phyloP scores from a whole-genome alignment of 1,284 basidiomycete species.

The Ganoderma resinaceum region DNA sequence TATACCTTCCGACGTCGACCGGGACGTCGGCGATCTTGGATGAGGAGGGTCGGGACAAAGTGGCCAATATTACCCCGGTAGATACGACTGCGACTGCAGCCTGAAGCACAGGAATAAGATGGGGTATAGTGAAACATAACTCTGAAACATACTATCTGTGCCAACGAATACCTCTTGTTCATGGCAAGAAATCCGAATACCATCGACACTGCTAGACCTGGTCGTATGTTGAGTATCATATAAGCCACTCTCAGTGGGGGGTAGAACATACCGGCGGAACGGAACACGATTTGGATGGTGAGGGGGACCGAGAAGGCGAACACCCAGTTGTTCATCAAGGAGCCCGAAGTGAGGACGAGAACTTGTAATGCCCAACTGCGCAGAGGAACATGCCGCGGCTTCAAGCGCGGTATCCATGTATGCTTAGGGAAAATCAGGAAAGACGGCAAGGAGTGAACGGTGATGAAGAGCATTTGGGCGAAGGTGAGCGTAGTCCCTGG shows the following conservation, averaged over 20 bases:
- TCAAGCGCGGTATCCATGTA: conserved; percentile 55
- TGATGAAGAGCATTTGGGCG: conserved; percentile 83
- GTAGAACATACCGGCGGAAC: conserved; percentile 76
- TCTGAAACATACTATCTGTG: conserved; percentile 67
- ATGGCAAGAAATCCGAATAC: conserved; percentile 65
- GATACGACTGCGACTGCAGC: conserved; percentile 78
- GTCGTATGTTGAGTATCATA: conserved; percentile 25
- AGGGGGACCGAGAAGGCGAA: conserved; percentile 84
- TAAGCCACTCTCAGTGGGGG: not conserved
- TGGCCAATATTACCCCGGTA: conserved; percentile 77
- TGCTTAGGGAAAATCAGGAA: conserved; percentile 51
- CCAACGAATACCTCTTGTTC: conserved; percentile 62
- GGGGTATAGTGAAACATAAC: not conserved
- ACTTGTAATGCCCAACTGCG: conserved; percentile 81
- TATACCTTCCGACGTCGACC: conserved; percentile 58
- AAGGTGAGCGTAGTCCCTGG: conserved; percentile 86
- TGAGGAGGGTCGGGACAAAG: conserved; percentile 66
- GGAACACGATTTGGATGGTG: conserved; percentile 87
- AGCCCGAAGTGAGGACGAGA: conserved; percentile 71
- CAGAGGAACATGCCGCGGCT: conserved; percentile 76
- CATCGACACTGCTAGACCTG: conserved; percentile 75
- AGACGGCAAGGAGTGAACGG: conserved; percentile 63
- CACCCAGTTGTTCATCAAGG: conserved; percentile 85
- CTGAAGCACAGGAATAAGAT: conserved; percentile 41
- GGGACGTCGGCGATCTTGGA: conserved; percentile 39